Conservation (phyloP, 495 filamentous ascomycete genomes). For the Monascus purpureus region DNA sequence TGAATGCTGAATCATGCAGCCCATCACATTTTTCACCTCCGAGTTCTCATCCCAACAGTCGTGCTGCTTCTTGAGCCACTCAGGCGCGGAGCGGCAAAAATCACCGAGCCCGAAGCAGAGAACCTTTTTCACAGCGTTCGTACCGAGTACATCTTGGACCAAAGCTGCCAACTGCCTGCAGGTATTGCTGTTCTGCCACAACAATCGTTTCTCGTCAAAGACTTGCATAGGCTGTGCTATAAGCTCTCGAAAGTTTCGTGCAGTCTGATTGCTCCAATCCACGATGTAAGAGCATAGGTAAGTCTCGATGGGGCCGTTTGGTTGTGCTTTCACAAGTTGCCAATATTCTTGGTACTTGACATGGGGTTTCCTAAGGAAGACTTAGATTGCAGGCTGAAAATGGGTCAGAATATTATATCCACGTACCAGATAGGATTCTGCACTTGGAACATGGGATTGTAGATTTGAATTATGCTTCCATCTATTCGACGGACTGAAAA, state of each 20-base stretch:
- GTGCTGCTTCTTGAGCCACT: conserved; percentile 16
- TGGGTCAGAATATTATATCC: conserved; percentile 10
- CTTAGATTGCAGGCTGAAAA: conserved; percentile 12
- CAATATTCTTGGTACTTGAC: conserved; percentile 20
- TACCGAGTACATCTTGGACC: conserved; percentile 13
- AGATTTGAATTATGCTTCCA: conserved; percentile 18
- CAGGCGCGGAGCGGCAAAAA: conserved; percentile 15
- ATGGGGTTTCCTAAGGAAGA: conserved; percentile 16
- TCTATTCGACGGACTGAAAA: conserved; percentile 25
- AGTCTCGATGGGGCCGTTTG: conserved; percentile 14
- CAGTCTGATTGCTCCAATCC: conserved; percentile 20
- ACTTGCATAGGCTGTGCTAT: conserved; percentile 17
- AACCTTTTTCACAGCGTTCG: conserved; percentile 19
- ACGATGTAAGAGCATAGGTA: conserved; percentile 25
- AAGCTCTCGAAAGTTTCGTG: conserved; percentile 17
- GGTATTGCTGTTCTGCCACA: conserved; percentile 18
- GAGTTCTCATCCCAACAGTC: conserved; percentile 14
- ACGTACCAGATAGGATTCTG: conserved; percentile 26
- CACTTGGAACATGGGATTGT: conserved; percentile 24
- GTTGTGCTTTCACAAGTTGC: conserved; percentile 15
- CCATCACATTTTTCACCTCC: conserved; percentile 14
- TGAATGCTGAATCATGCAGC: conserved; percentile 18
- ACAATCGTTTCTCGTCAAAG: conserved; percentile 16
- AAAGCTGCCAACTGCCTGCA: conserved; percentile 13
- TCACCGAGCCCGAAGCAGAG: conserved; percentile 27